Evolutionary conservation across 2,329 filamentous ascomycete genomes (phyloP).

Genomic region (Xylariaceae sp.): DNA sequence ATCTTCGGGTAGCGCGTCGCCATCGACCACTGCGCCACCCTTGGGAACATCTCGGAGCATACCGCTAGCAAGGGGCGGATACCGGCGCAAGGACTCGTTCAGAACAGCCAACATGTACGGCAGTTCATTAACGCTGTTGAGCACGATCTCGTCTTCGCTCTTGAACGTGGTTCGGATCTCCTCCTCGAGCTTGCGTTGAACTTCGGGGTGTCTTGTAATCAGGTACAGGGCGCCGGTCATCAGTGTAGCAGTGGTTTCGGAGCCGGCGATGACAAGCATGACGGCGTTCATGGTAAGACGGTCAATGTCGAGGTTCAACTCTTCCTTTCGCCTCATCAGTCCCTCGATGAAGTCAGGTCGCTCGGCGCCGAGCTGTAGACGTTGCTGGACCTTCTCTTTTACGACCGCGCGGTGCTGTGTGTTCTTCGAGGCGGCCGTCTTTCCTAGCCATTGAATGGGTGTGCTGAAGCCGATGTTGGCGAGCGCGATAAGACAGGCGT

Average conservation of each 20-base stretch:
- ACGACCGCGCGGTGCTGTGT: slow-evolving; percentile 24
- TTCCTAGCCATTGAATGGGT: slow-evolving; percentile 18
- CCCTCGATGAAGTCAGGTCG: slow-evolving; percentile 35
- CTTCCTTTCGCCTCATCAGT: slow-evolving; percentile 31
- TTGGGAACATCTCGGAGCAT: slow-evolving; percentile 27
- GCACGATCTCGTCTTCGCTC: slow-evolving; percentile 38
- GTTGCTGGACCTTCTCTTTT: slow-evolving; percentile 26
- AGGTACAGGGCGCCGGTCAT: slow-evolving; percentile 39
- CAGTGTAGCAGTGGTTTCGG: slow-evolving; percentile 48
- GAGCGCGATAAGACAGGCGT: slow-evolving; percentile 21
- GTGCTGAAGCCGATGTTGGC: slow-evolving; percentile 20
- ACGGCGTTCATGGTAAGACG: slow-evolving; percentile 26
- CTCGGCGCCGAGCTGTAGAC: slow-evolving; percentile 29
- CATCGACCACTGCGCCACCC: slow-evolving; percentile 28
- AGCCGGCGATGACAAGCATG: slow-evolving; percentile 43
- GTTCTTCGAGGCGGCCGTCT: slow-evolving; percentile 20
- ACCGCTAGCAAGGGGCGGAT: slow-evolving; percentile 34
- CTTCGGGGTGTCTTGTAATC: slow-evolving; percentile 37
- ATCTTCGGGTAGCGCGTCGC: slow-evolving; percentile 26
- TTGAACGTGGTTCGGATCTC: slow-evolving; percentile 40
- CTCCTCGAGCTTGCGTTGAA: slow-evolving; percentile 33
- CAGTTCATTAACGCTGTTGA: slow-evolving; percentile 33
- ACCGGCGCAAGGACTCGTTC: slow-evolving; percentile 42
- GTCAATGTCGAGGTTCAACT: slow-evolving; percentile 22
- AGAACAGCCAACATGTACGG: slow-evolving; percentile 41